Conservation (phyloP, 805 yeast species). For the Nakazawaea wyomingensis region DNA sequence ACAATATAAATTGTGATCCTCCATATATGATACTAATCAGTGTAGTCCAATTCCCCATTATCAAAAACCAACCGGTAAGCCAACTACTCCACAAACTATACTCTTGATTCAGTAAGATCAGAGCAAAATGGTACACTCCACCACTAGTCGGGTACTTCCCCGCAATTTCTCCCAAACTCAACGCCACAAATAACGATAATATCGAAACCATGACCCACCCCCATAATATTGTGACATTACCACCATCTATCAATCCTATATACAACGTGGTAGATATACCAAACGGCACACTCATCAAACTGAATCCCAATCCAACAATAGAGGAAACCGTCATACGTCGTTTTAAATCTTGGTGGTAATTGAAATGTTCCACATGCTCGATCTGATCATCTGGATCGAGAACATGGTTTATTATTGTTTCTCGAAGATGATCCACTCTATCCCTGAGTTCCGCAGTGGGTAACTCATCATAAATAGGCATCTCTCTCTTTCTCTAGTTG, state of each 20-base stretch:
- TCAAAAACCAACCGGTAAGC: conserved; percentile 74
- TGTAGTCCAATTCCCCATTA: conserved; percentile 76
- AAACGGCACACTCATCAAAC: conserved; percentile 77
- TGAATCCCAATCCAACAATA: conserved; percentile 72
- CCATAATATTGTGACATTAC: conserved; percentile 67
- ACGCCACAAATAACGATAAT: conserved; percentile 58
- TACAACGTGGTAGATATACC: conserved; percentile 72
- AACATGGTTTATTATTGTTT: conserved; percentile 6
- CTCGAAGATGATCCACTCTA: conserved; percentile 6
- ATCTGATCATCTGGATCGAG: conserved; percentile 37
- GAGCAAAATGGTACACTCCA: conserved; percentile 73
- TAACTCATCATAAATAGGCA: conserved; percentile 15
- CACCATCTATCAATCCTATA: conserved; percentile 70
- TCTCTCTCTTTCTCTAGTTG: too few species aligned
- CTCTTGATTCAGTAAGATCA: conserved; percentile 55
- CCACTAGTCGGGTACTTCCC: conserved; percentile 76
- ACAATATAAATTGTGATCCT: conserved; percentile 68
- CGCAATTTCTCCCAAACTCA: conserved; percentile 72
- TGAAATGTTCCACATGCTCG: conserved; percentile 65
- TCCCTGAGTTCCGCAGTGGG: conserved; percentile 8
- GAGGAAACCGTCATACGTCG: conserved; percentile 65
- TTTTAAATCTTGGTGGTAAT: conserved; percentile 66
- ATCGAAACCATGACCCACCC: conserved; percentile 69
- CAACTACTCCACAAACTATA: conserved; percentile 60
- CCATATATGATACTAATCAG: conserved; percentile 69